Conservation (phyloP, 1,139 yeast species). For the Lodderomyces beijingensis region DNA sequence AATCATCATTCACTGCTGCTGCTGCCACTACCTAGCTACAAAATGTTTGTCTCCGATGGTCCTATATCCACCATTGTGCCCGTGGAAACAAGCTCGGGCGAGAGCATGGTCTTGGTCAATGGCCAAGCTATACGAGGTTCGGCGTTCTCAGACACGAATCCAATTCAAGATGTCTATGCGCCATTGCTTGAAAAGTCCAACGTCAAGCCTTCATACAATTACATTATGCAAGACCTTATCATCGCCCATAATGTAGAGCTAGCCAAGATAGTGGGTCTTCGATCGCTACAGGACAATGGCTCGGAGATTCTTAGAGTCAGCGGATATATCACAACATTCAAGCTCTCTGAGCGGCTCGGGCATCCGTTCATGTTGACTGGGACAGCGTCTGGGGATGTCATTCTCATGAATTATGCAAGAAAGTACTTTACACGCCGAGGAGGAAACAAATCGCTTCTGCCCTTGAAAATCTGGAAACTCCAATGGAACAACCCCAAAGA, state of each 20-base stretch:
- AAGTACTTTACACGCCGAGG: slow-evolving; percentile 33
- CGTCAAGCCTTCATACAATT: slow-evolving; percentile 26
- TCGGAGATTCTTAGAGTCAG: slow-evolving; percentile 28
- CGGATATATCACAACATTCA: slow-evolving; percentile 25
- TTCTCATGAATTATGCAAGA: slow-evolving; percentile 32
- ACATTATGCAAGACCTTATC: slow-evolving; percentile 21
- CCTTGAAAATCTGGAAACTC: slow-evolving; percentile 36
- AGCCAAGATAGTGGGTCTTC: slow-evolving; percentile 24
- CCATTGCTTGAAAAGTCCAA: slow-evolving; percentile 19
- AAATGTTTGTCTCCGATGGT: slow-evolving; percentile 45
- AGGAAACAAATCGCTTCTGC: slow-evolving; percentile 26
- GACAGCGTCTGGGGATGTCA: slow-evolving; percentile 55
- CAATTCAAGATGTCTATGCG: slow-evolving; percentile 27
- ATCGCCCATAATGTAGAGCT: slow-evolving; percentile 27
- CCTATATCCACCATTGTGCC: slow-evolving; percentile 34
- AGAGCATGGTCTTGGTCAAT: slow-evolving; percentile 36
- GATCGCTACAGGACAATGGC: slow-evolving; percentile 36
- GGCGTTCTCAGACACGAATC: slow-evolving; percentile 40
- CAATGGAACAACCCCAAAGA: slow-evolving; percentile 6
- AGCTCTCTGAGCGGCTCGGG: slow-evolving; percentile 29
- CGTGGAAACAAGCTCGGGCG: slow-evolving; percentile 31
- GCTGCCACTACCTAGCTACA: slow-evolving; percentile 40
- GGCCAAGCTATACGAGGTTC: slow-evolving; percentile 46
- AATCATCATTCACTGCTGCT: background rate
- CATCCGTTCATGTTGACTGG: slow-evolving; percentile 67